phyloP scores from a whole-genome alignment of 1,139 yeast species.

The Geotrichum siamense region DNA sequence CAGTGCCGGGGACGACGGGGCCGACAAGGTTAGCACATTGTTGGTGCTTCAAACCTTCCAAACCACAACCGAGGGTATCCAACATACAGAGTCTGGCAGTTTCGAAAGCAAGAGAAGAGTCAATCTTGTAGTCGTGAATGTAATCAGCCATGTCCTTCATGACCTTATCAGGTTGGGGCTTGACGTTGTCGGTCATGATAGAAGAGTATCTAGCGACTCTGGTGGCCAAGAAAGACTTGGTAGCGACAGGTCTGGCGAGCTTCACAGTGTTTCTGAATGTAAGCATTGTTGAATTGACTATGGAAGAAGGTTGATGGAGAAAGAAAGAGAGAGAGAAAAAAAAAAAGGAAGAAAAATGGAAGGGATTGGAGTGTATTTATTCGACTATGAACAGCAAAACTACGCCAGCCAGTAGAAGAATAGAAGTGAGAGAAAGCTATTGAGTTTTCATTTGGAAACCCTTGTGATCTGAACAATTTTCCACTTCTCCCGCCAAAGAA shows the following conservation, averaged over 20 bases:
- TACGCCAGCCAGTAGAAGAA: no score
- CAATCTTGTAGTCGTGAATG: slow-evolving; percentile 43
- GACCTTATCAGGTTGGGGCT: slow-evolving; percentile 46
- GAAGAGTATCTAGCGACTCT: slow-evolving; percentile 12
- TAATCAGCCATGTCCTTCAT: slow-evolving; percentile 45
- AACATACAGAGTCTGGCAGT: slow-evolving; percentile 50
- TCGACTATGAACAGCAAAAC: no score
- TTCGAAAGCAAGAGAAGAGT: slow-evolving; percentile 43
- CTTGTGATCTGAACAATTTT: no score
- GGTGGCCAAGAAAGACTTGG: not conserved
- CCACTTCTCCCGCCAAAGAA: no score
- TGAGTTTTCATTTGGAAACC: no score
- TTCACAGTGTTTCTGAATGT: not conserved
- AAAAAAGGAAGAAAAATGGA: no score
- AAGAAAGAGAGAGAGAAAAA: no score
- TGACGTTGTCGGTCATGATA: slow-evolving; percentile 40
- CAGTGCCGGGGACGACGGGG: slow-evolving; percentile 50
- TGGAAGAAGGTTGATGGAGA: no score
- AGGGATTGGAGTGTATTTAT: no score
- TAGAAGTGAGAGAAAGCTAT: no score
- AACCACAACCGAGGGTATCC: slow-evolving; percentile 54
- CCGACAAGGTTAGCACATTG: slow-evolving; percentile 45
- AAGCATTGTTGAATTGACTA: no score
- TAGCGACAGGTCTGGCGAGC: not conserved
- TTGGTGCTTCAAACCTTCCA: slow-evolving; percentile 50